A percentile compares a stretch with the other conserved stretches of the same genome.
Conservation (phyloP, 73 alveolate species). For the Diophrys sp. region DNA sequence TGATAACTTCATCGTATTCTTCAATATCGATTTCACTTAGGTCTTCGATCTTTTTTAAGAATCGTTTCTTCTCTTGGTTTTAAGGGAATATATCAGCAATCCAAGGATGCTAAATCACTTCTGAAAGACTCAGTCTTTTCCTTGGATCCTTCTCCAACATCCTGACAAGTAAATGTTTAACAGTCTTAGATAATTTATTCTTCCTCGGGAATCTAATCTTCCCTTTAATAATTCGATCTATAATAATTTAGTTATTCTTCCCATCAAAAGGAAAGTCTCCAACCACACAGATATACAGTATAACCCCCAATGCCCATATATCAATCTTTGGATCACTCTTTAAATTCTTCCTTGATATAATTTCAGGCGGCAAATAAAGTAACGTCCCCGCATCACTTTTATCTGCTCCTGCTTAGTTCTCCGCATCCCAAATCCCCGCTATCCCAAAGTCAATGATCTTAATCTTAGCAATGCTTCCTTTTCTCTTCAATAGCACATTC, state of each 20-base stretch:
- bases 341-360: constrained; percentile 43
- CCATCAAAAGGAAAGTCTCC: constrained; percentile 71
- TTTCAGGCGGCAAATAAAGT: constrained; percentile 75
- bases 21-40: not conserved
- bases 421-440: constrained; percentile 40
- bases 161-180: not conserved
- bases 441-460: constrained; percentile 77
- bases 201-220: constrained; percentile 6
- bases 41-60: not conserved
- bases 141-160: constrained; percentile 13
- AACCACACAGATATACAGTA: constrained; percentile 48
- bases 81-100: not conserved
- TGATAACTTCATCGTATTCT: not conserved
- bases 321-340: constrained; percentile 62
- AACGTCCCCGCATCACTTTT: constrained; percentile 72
- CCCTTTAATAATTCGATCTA: not conserved
- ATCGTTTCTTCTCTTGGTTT: not conserved
- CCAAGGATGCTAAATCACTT: constrained; percentile 17
- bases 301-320: constrained; percentile 79
- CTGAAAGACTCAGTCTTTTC: not conserved
- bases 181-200: not conserved
- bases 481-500: constrained; percentile 22
- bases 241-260: constrained; percentile 7
- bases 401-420: constrained; percentile 51
- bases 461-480: constrained; percentile 11